phyloP scores from a whole-genome alignment of 352 stramenopile species.

The Discostella stelligera region DNA sequence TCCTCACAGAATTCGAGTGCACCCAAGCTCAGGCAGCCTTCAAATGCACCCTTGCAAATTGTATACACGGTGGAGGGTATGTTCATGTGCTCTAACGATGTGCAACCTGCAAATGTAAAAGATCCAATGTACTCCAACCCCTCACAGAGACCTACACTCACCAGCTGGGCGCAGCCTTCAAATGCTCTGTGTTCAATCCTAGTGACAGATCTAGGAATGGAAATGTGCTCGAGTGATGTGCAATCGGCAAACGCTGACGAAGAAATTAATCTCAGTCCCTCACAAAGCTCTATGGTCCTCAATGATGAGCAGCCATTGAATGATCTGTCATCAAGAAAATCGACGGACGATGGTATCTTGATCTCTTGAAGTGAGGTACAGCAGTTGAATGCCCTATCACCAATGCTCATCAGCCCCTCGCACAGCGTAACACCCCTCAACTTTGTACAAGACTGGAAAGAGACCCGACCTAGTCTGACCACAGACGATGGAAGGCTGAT shows the following conservation, averaged over 20 bases:
- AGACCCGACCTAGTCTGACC: background rate
- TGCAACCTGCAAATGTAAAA: background rate
- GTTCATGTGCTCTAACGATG: background rate
- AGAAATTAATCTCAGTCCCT: background rate
- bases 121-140: background rate
- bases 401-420: background rate
- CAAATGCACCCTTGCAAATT: background rate
- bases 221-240: background rate
- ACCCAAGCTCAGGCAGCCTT: background rate
- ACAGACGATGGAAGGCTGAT: slow-evolving; percentile 10
- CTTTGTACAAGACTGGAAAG: slow-evolving; percentile 1
- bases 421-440: background rate
- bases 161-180: background rate
- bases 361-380: slow-evolving; percentile 4
- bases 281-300: background rate
- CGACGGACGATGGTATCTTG: background rate
- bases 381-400: slow-evolving; percentile 1
- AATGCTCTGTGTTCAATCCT: background rate
- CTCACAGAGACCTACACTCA: background rate
- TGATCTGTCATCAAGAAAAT: background rate
- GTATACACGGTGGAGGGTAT: background rate
- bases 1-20: background rate
- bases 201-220: background rate
- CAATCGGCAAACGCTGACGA: background rate
- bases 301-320: slow-evolving; percentile 9